Evolutionary conservation across 2,329 filamentous ascomycete genomes (phyloP).

Genomic region (Lecanoromycetidae sp.): DNA sequence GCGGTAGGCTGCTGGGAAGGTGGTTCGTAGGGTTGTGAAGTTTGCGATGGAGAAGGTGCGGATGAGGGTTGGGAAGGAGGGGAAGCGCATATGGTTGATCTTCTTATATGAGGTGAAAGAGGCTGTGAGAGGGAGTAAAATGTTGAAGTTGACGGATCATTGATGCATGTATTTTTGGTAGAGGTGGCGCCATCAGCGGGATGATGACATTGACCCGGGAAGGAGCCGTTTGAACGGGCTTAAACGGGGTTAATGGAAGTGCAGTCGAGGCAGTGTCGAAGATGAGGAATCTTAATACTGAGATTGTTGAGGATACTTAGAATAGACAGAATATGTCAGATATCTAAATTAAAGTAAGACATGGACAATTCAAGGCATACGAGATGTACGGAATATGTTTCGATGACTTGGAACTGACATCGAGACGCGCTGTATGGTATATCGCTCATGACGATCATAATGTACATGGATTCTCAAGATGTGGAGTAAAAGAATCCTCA

Average conservation of each 20-base stretch:
- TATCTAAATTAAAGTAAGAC: neutral
- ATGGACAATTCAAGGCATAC: neutral
- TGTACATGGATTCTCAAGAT: constrained; percentile 1
- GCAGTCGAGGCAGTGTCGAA: too few species aligned
- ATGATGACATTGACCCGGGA: constrained; percentile 11
- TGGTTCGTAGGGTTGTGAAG: constrained; percentile 24
- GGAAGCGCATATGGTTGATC: constrained; percentile 35
- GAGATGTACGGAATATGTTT: too few species aligned
- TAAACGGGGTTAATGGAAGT: too few species aligned
- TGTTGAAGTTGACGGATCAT: constrained; percentile 7
- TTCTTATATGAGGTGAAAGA: constrained; percentile 1
- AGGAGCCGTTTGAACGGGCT: neutral
- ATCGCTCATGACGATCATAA: neutral
- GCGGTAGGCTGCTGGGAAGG: neutral
- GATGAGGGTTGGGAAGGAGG: constrained; percentile 35
- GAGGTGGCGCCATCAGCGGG: constrained; percentile 3
- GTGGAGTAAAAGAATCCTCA: neutral
- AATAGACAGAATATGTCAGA: too few species aligned
- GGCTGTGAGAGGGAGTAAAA: neutral
- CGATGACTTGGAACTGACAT: constrained; percentile 8
- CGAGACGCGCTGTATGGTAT: neutral
- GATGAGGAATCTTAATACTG: too few species aligned
- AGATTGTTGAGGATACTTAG: too few species aligned
- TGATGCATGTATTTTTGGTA: neutral
- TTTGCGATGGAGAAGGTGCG: constrained; percentile 38